These are phyloP conservation scores for Bryoerythrophyllum caledonicum DNA, from an alignment of 225 moss, liverwort and hornwort genomes.

Conservation along the genomic window DNA sequence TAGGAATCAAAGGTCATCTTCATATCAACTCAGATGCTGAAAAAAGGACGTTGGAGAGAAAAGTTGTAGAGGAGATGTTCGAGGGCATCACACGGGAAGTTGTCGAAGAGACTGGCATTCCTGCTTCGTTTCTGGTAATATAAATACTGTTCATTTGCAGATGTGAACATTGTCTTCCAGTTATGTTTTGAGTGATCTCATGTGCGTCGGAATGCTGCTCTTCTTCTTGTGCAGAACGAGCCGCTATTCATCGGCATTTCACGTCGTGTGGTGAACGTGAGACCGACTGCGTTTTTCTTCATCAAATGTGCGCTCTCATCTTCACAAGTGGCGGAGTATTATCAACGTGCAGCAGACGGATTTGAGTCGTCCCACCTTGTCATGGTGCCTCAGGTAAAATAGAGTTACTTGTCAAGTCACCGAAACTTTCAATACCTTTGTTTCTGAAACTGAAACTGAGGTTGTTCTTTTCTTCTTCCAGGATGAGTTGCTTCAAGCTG, in stretches of 20 bases:
- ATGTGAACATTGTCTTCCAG: background rate
- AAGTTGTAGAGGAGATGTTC: slow-evolving; percentile 77
- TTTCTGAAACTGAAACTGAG: background rate
- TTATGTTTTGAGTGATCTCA: background rate
- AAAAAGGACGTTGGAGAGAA: slow-evolving; percentile 42
- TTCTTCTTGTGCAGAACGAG: slow-evolving; percentile 55
- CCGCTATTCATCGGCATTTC: slow-evolving; percentile 89
- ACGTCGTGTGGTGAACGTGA: slow-evolving; percentile 70
- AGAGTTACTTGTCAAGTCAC: no score
- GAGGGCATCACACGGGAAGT: slow-evolving; percentile 90
- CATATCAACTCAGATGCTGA: slow-evolving; percentile 19
- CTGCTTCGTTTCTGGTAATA: slow-evolving; percentile 59
- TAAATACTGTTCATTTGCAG: background rate
- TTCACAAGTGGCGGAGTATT: slow-evolving; percentile 56
- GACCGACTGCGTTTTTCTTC: slow-evolving; percentile 90
- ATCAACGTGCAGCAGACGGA: slow-evolving; percentile 64
- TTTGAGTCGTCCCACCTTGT: slow-evolving; percentile 80
- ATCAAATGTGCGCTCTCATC: slow-evolving; percentile 71
- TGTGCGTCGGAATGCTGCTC: background rate
- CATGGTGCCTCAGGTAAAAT: slow-evolving; percentile 50
- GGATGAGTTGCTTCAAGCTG: slow-evolving; percentile 53
- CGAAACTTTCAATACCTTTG: no score
- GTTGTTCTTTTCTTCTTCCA: slow-evolving; percentile 8
- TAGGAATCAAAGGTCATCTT: slow-evolving; percentile 63
- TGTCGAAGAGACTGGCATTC: slow-evolving; percentile 92